Percentiles rank a stretch among this genome's conserved stretches.
These are phyloP conservation scores for Moesziomyces parantarcticus DNA, from an alignment of 1,284 basidiomycete species.

Conservation along the genomic window DNA sequence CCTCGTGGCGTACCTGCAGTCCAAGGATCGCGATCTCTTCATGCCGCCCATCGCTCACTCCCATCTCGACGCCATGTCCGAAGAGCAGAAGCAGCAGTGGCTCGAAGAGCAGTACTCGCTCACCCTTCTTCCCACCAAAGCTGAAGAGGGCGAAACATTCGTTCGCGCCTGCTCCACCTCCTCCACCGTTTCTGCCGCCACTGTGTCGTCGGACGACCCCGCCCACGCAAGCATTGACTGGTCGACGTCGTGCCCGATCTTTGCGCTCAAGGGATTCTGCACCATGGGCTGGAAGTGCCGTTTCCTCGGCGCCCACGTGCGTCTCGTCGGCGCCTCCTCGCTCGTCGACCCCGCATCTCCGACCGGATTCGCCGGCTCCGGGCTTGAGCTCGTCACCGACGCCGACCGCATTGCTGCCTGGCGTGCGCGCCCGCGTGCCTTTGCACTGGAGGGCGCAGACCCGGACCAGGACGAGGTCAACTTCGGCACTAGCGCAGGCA, in stretches of 20 bases:
- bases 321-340: conserved; percentile 36
- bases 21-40: conserved; percentile 80
- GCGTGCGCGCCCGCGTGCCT: conserved; percentile 31
- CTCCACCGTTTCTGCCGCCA: conserved; percentile 20
- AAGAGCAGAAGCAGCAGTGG: conserved; percentile 21
- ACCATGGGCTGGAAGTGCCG: conserved; percentile 89
- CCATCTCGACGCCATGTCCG: conserved; percentile 9
- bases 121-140: conserved; percentile 10
- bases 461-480: conserved; percentile 79
- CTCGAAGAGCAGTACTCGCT: conserved; percentile 47
- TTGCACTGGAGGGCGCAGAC: conserved; percentile 67
- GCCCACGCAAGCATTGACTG: conserved; percentile 72
- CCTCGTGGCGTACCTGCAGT: conserved; percentile 78
- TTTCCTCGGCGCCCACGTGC: conserved; percentile 80
- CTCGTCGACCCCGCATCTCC: conserved; percentile 1
- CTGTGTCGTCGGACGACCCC: conserved; percentile 24
- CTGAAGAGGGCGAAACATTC: conserved; percentile 17
- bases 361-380: conserved; percentile 37
- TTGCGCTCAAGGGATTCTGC: conserved; percentile 80
- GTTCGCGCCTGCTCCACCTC: conserved; percentile 63
- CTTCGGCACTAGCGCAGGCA: conserved; percentile 71
- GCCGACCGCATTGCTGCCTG: conserved; percentile 71
- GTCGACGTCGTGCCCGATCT: conserved; percentile 76
- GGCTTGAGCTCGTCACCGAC: conserved; percentile 71
- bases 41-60: conserved; percentile 53